A percentile compares a stretch with the other conserved stretches of the same genome.
These are phyloP conservation scores for Wallacemonas sp. DNA, from an alignment of 208 protist species.

Conservation along the genomic window DNA sequence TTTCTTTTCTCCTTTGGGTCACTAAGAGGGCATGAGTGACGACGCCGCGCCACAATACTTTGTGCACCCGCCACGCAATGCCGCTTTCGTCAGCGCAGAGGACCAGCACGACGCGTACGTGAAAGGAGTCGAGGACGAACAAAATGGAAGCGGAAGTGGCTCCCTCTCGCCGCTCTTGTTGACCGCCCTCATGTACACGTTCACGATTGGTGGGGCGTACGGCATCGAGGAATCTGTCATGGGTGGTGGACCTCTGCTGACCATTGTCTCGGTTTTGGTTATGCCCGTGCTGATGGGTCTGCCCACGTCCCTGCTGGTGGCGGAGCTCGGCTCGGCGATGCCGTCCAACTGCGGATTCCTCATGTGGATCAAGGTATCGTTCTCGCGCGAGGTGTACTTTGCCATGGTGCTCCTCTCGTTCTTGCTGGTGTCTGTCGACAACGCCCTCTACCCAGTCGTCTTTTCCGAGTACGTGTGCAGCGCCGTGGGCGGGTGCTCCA, in stretches of 20 bases:
- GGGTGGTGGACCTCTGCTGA: slow-evolving; percentile 70
- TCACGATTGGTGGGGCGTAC: slow-evolving; percentile 74
- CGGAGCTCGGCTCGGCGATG: slow-evolving; percentile 70
- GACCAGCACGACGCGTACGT: slow-evolving; percentile 11
- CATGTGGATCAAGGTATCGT: slow-evolving; percentile 76
- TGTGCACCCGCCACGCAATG: slow-evolving; percentile 67
- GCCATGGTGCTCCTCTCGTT: slow-evolving; percentile 63
- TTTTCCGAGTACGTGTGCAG: slow-evolving; percentile 82
- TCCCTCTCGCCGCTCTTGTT: slow-evolving; percentile 63
- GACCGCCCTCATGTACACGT: slow-evolving; percentile 83
- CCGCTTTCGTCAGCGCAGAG: slow-evolving; percentile 5
- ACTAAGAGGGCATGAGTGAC: slow-evolving; percentile 3
- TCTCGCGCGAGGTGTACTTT: slow-evolving; percentile 66
- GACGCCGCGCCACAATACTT: slow-evolving; percentile 47
- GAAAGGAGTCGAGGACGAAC: slow-evolving; percentile 7
- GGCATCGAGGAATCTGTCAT: slow-evolving; percentile 84
- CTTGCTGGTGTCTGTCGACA: slow-evolving; percentile 69
- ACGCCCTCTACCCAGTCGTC: slow-evolving; percentile 76
- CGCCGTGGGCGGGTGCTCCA: slow-evolving; percentile 26
- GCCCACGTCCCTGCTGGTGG: slow-evolving; percentile 71
- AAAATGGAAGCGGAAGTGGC: neutral
- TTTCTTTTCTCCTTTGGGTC: too few species aligned
- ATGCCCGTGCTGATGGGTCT: slow-evolving; percentile 72
- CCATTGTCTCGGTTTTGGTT: slow-evolving; percentile 60
- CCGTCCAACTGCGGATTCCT: slow-evolving; percentile 76